These are phyloP conservation scores for Cryptococcus sp. DNA, from an alignment of 1,284 basidiomycete genomes.

Conservation along the genomic window DNA sequence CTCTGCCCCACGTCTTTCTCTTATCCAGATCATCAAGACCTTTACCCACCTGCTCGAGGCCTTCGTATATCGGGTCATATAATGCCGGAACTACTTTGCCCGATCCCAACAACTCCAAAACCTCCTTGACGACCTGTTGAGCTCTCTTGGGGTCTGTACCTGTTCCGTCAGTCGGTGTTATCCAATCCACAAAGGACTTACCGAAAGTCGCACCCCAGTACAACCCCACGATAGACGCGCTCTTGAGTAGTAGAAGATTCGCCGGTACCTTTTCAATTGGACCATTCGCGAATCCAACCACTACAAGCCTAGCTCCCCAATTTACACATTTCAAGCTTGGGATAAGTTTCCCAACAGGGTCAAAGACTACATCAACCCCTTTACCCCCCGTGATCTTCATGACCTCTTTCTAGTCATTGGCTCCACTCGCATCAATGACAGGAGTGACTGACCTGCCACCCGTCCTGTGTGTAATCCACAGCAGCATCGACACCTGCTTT, in stretches of 20 bases:
- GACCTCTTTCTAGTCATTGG: slow-evolving; percentile 46
- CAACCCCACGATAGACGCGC: slow-evolving; percentile 72
- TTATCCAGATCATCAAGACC: slow-evolving; percentile 56
- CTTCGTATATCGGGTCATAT: slow-evolving; percentile 68
- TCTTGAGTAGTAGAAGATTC: slow-evolving; percentile 83
- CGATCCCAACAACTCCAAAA: slow-evolving; percentile 67
- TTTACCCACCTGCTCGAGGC: slow-evolving; percentile 62
- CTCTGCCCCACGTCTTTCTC: slow-evolving; percentile 92
- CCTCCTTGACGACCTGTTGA: slow-evolving; percentile 65
- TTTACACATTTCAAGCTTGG: slow-evolving; percentile 74
- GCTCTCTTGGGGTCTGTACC: slow-evolving; percentile 66
- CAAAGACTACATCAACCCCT: slow-evolving; percentile 82
- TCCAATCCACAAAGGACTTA: slow-evolving; percentile 44
- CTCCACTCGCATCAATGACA: not conserved
- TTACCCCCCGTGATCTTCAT: slow-evolving; percentile 68
- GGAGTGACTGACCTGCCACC: slow-evolving; percentile 40
- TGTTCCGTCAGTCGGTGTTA: slow-evolving; percentile 33
- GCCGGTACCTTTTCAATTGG: slow-evolving; percentile 86
- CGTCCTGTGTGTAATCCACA: slow-evolving; percentile 48
- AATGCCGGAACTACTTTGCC: slow-evolving; percentile 67
- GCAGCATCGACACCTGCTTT: slow-evolving; percentile 47
- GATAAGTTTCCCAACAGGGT: slow-evolving; percentile 61
- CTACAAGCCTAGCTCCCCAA: slow-evolving; percentile 86
- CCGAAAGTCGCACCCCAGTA: slow-evolving; percentile 79
- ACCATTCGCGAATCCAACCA: slow-evolving; percentile 88